Evolutionary conservation across 2,329 filamentous ascomycete species (phyloP), one percentile per base, ranked within the genome.

Genomic region (Fusarium secorum): DNA sequence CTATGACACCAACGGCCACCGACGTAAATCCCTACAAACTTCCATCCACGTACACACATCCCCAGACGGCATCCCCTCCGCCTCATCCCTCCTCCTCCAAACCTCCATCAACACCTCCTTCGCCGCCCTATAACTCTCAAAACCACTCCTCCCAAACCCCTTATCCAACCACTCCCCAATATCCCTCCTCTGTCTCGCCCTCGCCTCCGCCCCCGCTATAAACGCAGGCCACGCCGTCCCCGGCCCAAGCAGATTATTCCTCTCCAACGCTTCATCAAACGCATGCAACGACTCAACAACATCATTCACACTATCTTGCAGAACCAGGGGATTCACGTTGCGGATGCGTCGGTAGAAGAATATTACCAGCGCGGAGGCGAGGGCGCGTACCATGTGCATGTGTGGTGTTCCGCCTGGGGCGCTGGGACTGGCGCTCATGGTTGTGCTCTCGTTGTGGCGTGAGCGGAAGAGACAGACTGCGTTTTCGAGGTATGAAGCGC

Each of bases 31-130:
- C 39, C 69, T 70, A 58, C 72, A 74, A 5, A 74, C 70, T n/a
- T 74, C 71, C 64, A 74, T 70, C 72, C 72, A 74, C n/a, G 72
- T 74, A 30, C 64, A 72, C 4, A 61, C 56, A 36, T 74, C 69
- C 11, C 49, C 62, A 36, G 46, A 57, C 1, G 61, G 33, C 55
- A 48, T 55, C 11, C 66, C 61, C 24, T 66, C 71, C 1, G 58
- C 64, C 24, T 63, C 60, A 53, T 74, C 71, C n/a, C 72, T 52
- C n/a, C 71, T 56, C 52, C 60, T 68, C 72, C 72, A 74, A 45
- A 74, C 66, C 46, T 74, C 72, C 0, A 46, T 39, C 33, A 74
- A 22, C 35, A 74, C 64, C 10, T 74, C 71, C 15, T 63, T 67
- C 1, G 66, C 66, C 4, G 59, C 64, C 14, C 63, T 61, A 24